phyloP scores from a whole-genome alignment of 805 yeast species.

The Kuraishia capsulata region DNA sequence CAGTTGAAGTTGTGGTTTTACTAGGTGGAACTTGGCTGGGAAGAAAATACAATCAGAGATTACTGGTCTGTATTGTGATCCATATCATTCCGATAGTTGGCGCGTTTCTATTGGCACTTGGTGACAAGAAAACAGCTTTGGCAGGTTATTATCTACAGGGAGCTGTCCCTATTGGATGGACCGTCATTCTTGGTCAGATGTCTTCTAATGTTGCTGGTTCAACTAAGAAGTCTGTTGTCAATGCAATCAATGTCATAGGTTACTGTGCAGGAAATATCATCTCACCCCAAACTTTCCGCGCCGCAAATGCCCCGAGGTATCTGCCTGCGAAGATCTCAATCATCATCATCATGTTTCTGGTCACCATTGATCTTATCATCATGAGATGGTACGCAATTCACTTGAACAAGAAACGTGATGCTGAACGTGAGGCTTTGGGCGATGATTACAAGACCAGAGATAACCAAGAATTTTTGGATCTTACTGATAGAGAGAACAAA shows the following conservation, averaged over 20 bases:
- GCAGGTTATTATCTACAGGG: background rate
- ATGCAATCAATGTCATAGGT: conserved; percentile 45
- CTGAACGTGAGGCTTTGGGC: conserved; percentile 8
- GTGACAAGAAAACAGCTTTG: background rate
- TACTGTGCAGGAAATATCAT: conserved; percentile 47
- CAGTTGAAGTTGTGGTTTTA: conserved; percentile 31
- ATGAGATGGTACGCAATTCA: conserved; percentile 2
- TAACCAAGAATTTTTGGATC: conserved; percentile 35
- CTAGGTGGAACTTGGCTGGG: conserved; percentile 1
- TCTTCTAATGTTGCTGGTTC: conserved; percentile 47
- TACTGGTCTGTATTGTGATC: conserved; percentile 25
- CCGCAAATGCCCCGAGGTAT: conserved; percentile 40
- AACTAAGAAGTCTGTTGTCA: conserved; percentile 45
- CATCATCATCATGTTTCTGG: conserved; percentile 18
- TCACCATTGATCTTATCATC: background rate
- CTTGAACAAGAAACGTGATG: conserved; percentile 30
- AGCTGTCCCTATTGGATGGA: background rate
- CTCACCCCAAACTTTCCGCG: conserved; percentile 56
- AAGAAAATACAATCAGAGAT: conserved; percentile 34
- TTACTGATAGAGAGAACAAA: conserved; percentile 45
- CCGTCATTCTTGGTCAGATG: conserved; percentile 6
- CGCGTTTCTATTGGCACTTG: conserved; percentile 12
- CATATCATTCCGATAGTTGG: conserved; percentile 15
- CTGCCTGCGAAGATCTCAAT: conserved; percentile 1
- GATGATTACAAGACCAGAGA: conserved; percentile 12